Conservation (phyloP, 108 stramenopile genomes). For the Epithemia pelagica region DNA sequence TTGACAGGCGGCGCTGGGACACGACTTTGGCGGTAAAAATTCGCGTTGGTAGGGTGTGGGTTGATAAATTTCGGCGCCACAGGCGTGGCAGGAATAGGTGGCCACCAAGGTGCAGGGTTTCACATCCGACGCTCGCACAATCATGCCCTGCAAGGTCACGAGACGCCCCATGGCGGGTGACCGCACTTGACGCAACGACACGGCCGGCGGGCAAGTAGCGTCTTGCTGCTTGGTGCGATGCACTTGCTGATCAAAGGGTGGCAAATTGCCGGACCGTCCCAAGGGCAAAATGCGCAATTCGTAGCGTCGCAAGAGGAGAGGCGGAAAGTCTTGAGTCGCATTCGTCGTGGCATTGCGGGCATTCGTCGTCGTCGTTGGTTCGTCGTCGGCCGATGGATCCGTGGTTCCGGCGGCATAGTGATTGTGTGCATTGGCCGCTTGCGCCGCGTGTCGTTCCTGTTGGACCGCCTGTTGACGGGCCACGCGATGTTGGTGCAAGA, state of each 20-base stretch:
- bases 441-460: conserved; percentile 30
- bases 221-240: not conserved
- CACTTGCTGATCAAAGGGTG: conserved; percentile 56
- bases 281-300: conserved; percentile 71
- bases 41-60: conserved; percentile 66
- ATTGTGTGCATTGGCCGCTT: conserved; percentile 25
- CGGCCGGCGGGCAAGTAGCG: conserved; percentile 15
- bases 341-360: conserved; percentile 10
- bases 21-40: conserved; percentile 73
- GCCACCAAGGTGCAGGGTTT: conserved; percentile 91
- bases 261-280: conserved; percentile 43
- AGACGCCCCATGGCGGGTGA: conserved; percentile 82
- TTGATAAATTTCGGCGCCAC: conserved; percentile 94
- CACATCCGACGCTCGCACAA: conserved; percentile 92
- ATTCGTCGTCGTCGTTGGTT: not conserved
- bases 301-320: conserved; percentile 74
- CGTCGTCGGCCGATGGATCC: conserved; percentile 7
- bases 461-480: conserved; percentile 46
- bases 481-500: conserved; percentile 70
- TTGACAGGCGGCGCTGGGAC: conserved; percentile 58
- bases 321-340: conserved; percentile 65
- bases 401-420: conserved; percentile 46
- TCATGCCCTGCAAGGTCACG: conserved; percentile 88
- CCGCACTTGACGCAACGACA: conserved; percentile 76
- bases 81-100: conserved; percentile 97